These are phyloP conservation scores for Fusarium sp. DNA, from an alignment of 2,329 filamentous ascomycete species.

Conservation along the genomic window DNA sequence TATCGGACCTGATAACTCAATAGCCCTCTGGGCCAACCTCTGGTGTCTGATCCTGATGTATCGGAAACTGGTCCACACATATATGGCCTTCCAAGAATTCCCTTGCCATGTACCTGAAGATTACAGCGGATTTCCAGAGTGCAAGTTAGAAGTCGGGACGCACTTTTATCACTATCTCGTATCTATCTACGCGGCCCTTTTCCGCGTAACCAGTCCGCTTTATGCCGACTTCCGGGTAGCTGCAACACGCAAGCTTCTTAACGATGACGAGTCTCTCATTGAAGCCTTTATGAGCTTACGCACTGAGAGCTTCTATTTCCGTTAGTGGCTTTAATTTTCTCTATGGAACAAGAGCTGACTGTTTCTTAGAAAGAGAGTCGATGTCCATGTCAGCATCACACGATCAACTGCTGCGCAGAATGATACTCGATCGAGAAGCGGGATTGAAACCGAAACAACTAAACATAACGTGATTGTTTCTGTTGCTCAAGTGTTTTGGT, in stretches of 20 bases:
- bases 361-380: slow-evolving; percentile 43
- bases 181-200: slow-evolving; percentile 46
- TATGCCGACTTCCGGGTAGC: slow-evolving; percentile 44
- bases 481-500: not conserved
- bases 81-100: slow-evolving; percentile 46
- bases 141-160: slow-evolving; percentile 45
- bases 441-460: slow-evolving; percentile 36
- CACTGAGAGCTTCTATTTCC: slow-evolving; percentile 48
- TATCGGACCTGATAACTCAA: slow-evolving; percentile 41
- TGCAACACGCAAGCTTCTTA: slow-evolving; percentile 40
- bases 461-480: slow-evolving; percentile 4
- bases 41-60: slow-evolving; percentile 48
- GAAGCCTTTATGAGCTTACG: slow-evolving; percentile 44
- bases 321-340: slow-evolving; percentile 21
- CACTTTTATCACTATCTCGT: slow-evolving; percentile 48
- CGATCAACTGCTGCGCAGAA: slow-evolving; percentile 44
- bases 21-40: slow-evolving; percentile 46
- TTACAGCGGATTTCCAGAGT: slow-evolving; percentile 46
- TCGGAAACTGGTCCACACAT: slow-evolving; percentile 45
- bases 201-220: slow-evolving; percentile 45
- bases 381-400: slow-evolving; percentile 44
- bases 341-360: slow-evolving; percentile 11
- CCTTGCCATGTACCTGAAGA: slow-evolving; percentile 47
- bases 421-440: slow-evolving; percentile 46
- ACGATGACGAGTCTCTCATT: slow-evolving; percentile 41